These are phyloP conservation scores for Naganishia cerealis DNA, from an alignment of 1,284 basidiomycete species.

Conservation along the genomic window DNA sequence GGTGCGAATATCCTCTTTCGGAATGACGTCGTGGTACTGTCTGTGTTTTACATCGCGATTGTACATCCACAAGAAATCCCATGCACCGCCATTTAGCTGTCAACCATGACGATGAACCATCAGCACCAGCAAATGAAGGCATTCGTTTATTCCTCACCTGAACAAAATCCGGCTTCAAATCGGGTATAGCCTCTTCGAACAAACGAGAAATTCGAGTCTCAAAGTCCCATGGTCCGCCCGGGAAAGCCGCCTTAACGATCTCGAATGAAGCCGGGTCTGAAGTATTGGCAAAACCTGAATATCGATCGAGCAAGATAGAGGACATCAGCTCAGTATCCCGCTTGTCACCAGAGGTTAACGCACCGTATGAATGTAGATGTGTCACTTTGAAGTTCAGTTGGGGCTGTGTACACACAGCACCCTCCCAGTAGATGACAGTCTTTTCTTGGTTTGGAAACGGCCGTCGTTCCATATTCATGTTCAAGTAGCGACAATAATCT, in stretches of 20 bases:
- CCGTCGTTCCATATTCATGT: slow-evolving; percentile 5
- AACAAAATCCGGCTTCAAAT: slow-evolving; percentile 19
- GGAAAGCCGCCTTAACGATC: slow-evolving; percentile 16
- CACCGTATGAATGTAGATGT: slow-evolving; percentile 14
- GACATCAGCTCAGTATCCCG: not conserved
- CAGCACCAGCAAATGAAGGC: not conserved
- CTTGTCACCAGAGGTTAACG: not conserved
- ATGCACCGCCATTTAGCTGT: slow-evolving; percentile 23
- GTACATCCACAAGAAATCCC: slow-evolving; percentile 30
- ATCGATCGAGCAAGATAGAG: not conserved
- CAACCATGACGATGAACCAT: not conserved
- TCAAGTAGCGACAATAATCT: slow-evolving; percentile 15
- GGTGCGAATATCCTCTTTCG: slow-evolving; percentile 7
- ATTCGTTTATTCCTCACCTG: slow-evolving; percentile 1
- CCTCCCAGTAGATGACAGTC: slow-evolving; percentile 18
- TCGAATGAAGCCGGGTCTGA: slow-evolving; percentile 9
- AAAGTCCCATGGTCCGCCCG: slow-evolving; percentile 26
- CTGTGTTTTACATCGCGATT: slow-evolving; percentile 14
- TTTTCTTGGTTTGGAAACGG: slow-evolving; percentile 3
- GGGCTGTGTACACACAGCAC: slow-evolving; percentile 9
- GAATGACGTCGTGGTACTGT: slow-evolving; percentile 20
- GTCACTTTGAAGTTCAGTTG: slow-evolving; percentile 19
- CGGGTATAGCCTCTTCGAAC: slow-evolving; percentile 4
- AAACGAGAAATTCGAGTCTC: slow-evolving; percentile 15
- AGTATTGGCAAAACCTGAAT: slow-evolving; percentile 26